Base-by-base conservation (phyloP, 108 stramenopile species). In the Poteriospumella lacustris region DNA sequence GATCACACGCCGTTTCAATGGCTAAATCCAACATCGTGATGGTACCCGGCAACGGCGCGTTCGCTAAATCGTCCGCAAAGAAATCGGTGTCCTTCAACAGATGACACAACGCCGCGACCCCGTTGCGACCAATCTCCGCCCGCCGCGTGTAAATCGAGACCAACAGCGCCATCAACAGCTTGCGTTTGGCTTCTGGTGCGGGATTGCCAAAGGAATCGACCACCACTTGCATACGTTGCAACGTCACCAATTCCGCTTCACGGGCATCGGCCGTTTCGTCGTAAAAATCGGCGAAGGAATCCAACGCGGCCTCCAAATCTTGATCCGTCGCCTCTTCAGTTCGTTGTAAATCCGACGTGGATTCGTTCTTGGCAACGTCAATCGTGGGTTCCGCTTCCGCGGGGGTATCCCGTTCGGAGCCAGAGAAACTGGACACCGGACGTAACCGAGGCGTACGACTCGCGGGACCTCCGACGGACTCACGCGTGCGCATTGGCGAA, bases 11-110 rank as follows among this genome's bases (percentile, higher is more conserved):
- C 3, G 12, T 33, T 52, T 56, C 43, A 9, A 73, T 33, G 26
- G 70, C 36, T 26, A 73, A 26, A 42, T 73, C 70, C 5, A 73
- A 5, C 70, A 73, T 73, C 26, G 70, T 73, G 31, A 33, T 73
- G 26, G 44, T 73, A 5, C 47, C 70, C 5, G 70, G 31, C 3
- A 56, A 5, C 3, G 70, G 47, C 47, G 33, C 3, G 43, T 34
- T 34, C 5, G 36, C 5, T 26, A 73, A 42, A 38, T 56, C 43
- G 42, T 73, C 5, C 41, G 26, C n/a, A 26, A 42, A 73, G 43
- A 73, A 64, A 33, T 73, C 44, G 5, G 70, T 56, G 3, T 73
- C 47, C 41, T 56, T 73, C 70, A 73, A 38, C 47, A 44, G 31
- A 5, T 73, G 38, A 19, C 70, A 42, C 41, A 73, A 42, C 15